Evolutionary conservation across 768 basidiomycete genomes (phyloP), one percentile per base, ranked within the genome.

Genomic region (Rubroboletus pulcherrimus): DNA sequence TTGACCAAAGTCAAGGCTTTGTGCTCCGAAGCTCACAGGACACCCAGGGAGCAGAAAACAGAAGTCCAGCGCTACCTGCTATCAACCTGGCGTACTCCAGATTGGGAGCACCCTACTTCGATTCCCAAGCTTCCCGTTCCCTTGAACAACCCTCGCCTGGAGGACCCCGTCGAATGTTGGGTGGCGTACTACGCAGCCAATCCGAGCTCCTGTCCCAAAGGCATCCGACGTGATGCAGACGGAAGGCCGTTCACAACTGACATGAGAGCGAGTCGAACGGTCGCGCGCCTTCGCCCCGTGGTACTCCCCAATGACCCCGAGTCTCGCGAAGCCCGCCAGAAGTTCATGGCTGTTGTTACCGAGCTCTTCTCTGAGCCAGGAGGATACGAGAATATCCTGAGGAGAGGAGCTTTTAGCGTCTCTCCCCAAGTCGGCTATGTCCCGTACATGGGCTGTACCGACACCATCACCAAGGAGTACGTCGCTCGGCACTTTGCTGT

Each of bases 131-230:
- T 59, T 54, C 61, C 63, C 33, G 50, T 7, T 21, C 59, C 64
- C 12, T 44, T 75, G 51, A 75, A 74, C 44, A 80, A 78, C 59
- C 78, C 78, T 49, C 76, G 76, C 11, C 65, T 75, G 46, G 75
- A 79, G 56, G 78, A 80, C 55, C 75, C 78, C 9, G 71, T 77
- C 7, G 76, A 78, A 46, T 69, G 66, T 29, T 80, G 78, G 78
- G 73, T 75, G 35, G 73, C 74, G 4, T 80, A 79, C 55, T 74
- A 78, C 53, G 63, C 74, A 8, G 67, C 70, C 31, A 77, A 80
- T 54, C 75, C 69, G 9, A 73, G 70, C 49, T 78, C 77, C 1
- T 80, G 78, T 69, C 78, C 78, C 9, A 76, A 75, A 52, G 78
- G 78, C 49, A 77, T 80, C 54, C 72, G 78, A 49, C 73, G 71